These are phyloP conservation scores for Trypanosoma vivax DNA, from an alignment of 208 protist genomes.

Conservation along the genomic window DNA sequence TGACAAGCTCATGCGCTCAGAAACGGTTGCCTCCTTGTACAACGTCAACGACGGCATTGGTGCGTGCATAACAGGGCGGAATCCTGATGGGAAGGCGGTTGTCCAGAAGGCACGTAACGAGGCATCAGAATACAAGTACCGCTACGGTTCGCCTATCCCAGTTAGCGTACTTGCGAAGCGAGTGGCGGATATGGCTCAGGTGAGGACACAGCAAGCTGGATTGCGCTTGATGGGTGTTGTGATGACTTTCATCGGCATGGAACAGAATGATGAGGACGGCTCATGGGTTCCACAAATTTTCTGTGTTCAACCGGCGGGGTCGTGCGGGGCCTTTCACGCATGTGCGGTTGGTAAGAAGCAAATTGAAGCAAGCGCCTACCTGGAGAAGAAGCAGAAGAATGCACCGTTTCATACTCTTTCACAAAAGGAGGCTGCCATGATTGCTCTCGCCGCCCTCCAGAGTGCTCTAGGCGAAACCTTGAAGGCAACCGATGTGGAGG, in stretches of 20 bases:
- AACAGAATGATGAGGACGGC: conserved; percentile 84
- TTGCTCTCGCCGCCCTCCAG: conserved; percentile 75
- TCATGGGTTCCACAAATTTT: conserved; percentile 85
- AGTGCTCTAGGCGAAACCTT: conserved; percentile 59
- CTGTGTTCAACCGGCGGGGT: conserved; percentile 94
- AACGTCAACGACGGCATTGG: conserved; percentile 92
- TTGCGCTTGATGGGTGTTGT: conserved; percentile 92
- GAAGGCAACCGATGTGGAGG: conserved; percentile 78
- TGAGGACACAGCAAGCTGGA: conserved; percentile 97
- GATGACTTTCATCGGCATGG: conserved; percentile 92
- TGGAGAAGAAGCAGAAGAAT: conserved; percentile 95
- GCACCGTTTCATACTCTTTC: conserved; percentile 68
- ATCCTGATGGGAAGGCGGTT: conserved; percentile 87
- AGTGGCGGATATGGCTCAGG: conserved; percentile 94
- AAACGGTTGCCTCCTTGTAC: conserved; percentile 95
- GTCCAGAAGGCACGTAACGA: conserved; percentile 93
- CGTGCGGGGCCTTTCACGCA: conserved; percentile 89
- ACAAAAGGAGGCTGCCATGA: conserved; percentile 78
- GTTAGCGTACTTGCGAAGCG: conserved; percentile 94
- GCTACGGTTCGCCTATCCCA: conserved; percentile 95
- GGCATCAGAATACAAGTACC: conserved; percentile 94
- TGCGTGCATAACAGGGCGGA: conserved; percentile 92
- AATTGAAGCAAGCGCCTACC: conserved; percentile 92
- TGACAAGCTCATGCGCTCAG: conserved; percentile 95
- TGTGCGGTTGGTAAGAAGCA: conserved; percentile 92